phyloP scores from a whole-genome alignment of 2,329 filamentous ascomycete genomes.

The Davidsoniella neocaledoniae region DNA sequence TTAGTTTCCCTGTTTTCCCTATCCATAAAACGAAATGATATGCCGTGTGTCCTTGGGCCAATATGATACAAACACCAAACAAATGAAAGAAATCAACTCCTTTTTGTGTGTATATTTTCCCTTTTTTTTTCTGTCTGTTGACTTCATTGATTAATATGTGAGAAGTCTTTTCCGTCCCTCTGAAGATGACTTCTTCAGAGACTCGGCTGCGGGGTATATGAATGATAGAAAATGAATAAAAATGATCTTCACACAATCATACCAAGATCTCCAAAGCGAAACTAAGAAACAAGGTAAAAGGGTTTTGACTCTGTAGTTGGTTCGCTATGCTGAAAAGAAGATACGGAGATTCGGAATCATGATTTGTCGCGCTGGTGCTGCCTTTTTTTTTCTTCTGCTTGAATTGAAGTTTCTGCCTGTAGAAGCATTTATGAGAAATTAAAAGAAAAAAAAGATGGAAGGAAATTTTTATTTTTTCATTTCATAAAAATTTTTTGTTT shows the following conservation, averaged over 20 bases:
- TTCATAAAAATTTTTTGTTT: conserved; percentile 17
- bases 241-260: no score
- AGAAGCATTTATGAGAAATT: not conserved
- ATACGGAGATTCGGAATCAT: not conserved
- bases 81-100: conserved; percentile 3
- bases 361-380: no score
- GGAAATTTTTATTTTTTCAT: conserved; percentile 15
- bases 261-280: no score
- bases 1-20: conserved; percentile 8
- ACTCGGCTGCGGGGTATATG: no score
- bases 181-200: no score
- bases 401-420: not conserved
- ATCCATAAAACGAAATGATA: conserved; percentile 7
- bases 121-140: no score
- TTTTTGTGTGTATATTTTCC: not conserved
- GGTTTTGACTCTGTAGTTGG: no score
- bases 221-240: no score
- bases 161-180: no score
- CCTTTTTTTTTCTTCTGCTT: not conserved
- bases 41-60: conserved; percentile 3
- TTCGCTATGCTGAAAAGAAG: not conserved
- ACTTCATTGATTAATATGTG: no score
- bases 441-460: conserved; percentile 8
- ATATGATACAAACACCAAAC: not conserved
- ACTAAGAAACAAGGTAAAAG: no score